A percentile compares a stretch with the other conserved stretches of the same genome.
These are phyloP conservation scores for Parietichytrium sp. DNA, from an alignment of 108 stramenopile species.

Conservation along the genomic window DNA sequence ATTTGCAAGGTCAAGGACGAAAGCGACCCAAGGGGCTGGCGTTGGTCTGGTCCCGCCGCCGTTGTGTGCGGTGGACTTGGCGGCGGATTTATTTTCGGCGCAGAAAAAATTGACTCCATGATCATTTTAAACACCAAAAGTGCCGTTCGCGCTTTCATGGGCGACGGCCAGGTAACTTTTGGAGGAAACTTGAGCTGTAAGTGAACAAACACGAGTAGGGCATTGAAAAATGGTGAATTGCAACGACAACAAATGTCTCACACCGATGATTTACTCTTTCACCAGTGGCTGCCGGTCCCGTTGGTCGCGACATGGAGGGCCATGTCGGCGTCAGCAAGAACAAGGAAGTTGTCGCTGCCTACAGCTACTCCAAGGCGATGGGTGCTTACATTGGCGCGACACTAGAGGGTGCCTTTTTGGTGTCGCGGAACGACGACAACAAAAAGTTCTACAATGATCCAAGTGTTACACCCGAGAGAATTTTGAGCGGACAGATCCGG, in stretches of 20 bases:
- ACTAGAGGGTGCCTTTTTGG: neutral
- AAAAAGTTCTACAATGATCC: neutral
- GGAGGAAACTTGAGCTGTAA: slow-evolving; percentile 15
- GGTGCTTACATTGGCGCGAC: neutral
- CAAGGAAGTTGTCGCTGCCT: slow-evolving; percentile 31
- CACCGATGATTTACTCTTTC: too few relatives aligned
- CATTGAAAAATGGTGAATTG: too few relatives aligned
- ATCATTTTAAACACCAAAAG: slow-evolving; percentile 35
- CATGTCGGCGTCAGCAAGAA: neutral
- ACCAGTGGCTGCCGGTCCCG: neutral
- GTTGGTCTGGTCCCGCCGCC: neutral
- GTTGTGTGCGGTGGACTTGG: neutral
- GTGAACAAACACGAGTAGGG: too few relatives aligned
- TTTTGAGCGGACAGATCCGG: neutral
- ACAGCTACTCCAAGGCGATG: neutral
- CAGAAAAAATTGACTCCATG: slow-evolving; percentile 6
- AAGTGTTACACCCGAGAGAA: neutral
- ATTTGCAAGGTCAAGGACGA: slow-evolving; percentile 35
- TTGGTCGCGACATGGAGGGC: slow-evolving; percentile 28
- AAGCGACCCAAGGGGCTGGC: neutral
- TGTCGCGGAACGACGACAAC: neutral
- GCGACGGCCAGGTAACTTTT: slow-evolving; percentile 20
- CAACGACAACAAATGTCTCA: too few relatives aligned
- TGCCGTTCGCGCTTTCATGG: slow-evolving; percentile 37
- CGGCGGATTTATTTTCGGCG: slow-evolving; percentile 32